Evolutionary conservation across 164 flowering plant genomes (phyloP), one percentile per base, ranked within the genome.

Genomic region (Berberis thunbergii): DNA sequence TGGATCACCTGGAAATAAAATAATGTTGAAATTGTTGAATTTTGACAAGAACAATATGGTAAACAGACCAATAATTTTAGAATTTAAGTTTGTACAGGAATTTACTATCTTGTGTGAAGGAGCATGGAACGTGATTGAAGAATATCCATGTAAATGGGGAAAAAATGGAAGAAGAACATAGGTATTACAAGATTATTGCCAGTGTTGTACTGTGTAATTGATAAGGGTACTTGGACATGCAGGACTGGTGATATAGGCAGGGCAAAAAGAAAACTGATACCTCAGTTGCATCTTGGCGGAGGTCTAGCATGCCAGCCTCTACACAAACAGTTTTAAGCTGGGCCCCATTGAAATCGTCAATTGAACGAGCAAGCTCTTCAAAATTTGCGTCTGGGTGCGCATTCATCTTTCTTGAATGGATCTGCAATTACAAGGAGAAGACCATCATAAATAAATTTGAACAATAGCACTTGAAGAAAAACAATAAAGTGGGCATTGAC

Each of bases 231-330:
- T 26, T 26, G 26, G 26, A 26, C 26, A 26, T 10, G 54, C 57
- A 38, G 38, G 4, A 54, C 38, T 10, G 8, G 57, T 13, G 45
- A 13, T 5, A 39, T 8, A 48, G 43, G 45, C 1, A 38, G 10
- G 45, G 41, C 45, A 64, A 41, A 26, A 39, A 1, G 13, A 45
- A 44, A 40, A 43, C 9, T 45, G 40, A 55, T 46, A 93, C 98
- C 97, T 94, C 98, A 41, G 96, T 89, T 70, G 93, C 97, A 81
- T 94, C 97, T 63, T 97, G 88, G 12, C 96, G 91, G 41, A 94
- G 96, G 46, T 97, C 97, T 11, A 94, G 75, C 99, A 94, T 94
- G 74, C 97, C 99, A 48, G 99, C 99, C 71, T 94, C 99, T 2
- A 89, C 96, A 78, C 99, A 94, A 53, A 94, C 99, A 65, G 99